Evolutionary conservation across 2,329 filamentous ascomycete genomes (phyloP).

Genomic region (Cryphonectria nitschkei): DNA sequence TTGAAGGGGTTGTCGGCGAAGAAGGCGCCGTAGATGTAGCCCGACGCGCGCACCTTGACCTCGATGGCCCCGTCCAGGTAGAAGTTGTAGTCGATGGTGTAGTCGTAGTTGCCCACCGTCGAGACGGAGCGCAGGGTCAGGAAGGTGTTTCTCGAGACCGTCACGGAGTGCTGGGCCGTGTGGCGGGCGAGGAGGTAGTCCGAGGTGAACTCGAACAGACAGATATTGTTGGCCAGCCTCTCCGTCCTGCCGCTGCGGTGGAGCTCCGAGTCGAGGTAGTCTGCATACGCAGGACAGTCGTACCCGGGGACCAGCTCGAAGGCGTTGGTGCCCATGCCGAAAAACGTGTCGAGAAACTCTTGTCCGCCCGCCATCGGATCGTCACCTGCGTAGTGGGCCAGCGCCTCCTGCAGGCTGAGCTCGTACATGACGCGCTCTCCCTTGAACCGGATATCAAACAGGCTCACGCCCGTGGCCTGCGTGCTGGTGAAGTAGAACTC

Average conservation of each 20-base stretch:
- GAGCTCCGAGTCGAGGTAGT: slow-evolving; percentile 42
- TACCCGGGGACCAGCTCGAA: slow-evolving; percentile 46
- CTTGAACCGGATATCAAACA: slow-evolving; percentile 56
- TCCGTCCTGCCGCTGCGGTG: slow-evolving; percentile 39
- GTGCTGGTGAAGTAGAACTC: slow-evolving; percentile 53
- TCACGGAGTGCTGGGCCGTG: slow-evolving; percentile 37
- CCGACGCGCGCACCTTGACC: slow-evolving; percentile 43
- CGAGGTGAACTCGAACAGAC: slow-evolving; percentile 44
- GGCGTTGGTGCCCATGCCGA: slow-evolving; percentile 41
- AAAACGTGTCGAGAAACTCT: slow-evolving; percentile 48
- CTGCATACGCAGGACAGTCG: slow-evolving; percentile 41
- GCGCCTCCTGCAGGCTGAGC: slow-evolving; percentile 55
- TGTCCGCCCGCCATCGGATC: slow-evolving; percentile 49
- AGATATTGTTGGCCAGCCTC: slow-evolving; percentile 40
- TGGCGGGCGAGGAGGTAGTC: slow-evolving; percentile 44
- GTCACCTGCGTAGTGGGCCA: slow-evolving; percentile 55
- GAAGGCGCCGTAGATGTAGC: slow-evolving; percentile 42
- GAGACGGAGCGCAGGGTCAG: slow-evolving; percentile 44
- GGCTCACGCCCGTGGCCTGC: slow-evolving; percentile 48
- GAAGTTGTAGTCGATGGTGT: slow-evolving; percentile 42
- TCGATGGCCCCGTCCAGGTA: slow-evolving; percentile 43
- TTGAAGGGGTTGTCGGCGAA: slow-evolving; percentile 35
- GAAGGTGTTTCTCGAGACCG: slow-evolving; percentile 36
- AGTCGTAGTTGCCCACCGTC: slow-evolving; percentile 50
- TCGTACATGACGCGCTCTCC: slow-evolving; percentile 56